Evolutionary conservation across 2,329 filamentous ascomycete species (phyloP).

Genomic region (Aspergillus novoparasiticus): DNA sequence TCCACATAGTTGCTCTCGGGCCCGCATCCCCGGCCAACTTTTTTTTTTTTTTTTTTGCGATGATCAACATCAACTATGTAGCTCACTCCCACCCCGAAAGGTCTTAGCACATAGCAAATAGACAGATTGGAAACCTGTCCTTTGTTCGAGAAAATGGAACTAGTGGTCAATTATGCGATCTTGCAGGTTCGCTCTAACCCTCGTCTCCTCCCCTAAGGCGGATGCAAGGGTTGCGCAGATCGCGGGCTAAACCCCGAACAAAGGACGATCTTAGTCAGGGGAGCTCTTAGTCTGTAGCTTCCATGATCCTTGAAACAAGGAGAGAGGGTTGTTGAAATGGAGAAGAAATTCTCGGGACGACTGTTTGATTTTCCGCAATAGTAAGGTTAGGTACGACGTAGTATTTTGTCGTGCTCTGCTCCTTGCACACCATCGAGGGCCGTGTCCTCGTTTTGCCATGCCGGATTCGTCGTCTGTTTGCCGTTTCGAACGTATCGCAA

Average conservation of each 20-base stretch:
- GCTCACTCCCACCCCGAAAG: neutral
- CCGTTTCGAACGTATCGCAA: neutral
- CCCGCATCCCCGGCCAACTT: conserved; percentile 17
- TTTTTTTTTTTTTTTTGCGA: conserved; percentile 6
- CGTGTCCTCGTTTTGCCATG: neutral
- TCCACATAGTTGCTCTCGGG: conserved; percentile 18
- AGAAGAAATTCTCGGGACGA: neutral
- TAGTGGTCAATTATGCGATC: conserved; percentile 17
- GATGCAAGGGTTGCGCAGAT: conserved; percentile 24
- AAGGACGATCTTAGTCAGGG: conserved; percentile 11
- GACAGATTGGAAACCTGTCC: conserved; percentile 17
- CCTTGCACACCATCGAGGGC: neutral
- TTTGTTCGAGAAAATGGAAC: conserved; percentile 16
- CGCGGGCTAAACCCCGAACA: conserved; percentile 10
- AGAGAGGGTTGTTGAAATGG: neutral
- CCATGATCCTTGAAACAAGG: conserved; percentile 2
- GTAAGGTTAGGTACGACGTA: neutral
- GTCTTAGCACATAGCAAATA: conserved; percentile 15
- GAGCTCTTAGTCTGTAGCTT: conserved; percentile 1
- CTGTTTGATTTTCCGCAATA: neutral
- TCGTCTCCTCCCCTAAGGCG: conserved; percentile 8
- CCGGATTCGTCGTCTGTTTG: neutral
- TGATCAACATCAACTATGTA: conserved; percentile 10
- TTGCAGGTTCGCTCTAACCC: conserved; percentile 1
- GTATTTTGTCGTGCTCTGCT: neutral